Conservation (phyloP, 257 asterid species). For the Nicotiana undulata region DNA sequence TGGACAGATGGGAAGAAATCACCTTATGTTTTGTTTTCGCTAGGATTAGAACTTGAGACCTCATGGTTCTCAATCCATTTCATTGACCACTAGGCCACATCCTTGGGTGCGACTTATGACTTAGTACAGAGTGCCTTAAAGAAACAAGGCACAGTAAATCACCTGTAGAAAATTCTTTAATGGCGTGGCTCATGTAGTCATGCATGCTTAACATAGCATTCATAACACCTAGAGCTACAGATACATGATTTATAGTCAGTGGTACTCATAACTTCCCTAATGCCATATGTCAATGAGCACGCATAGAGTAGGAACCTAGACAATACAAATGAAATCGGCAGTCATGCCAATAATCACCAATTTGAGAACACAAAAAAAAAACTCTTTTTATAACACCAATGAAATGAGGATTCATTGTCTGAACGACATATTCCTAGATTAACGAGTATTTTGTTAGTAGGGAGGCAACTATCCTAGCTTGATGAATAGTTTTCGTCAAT, state of each 20-base stretch:
- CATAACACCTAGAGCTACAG: not conserved
- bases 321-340: not conserved
- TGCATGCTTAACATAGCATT: not conserved
- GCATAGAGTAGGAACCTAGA: not conserved
- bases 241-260: not conserved
- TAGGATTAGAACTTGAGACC: too few species aligned
- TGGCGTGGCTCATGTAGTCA: not conserved
- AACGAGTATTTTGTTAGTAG: not conserved
- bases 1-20: too few species aligned
- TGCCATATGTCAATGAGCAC: conserved; percentile 1
- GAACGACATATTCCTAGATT: not conserved
- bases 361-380: not conserved
- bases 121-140: not conserved
- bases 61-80: too few species aligned
- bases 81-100: too few species aligned
- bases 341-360: conserved; percentile 2
- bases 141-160: not conserved
- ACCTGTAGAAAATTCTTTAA: not conserved
- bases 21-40: too few species aligned
- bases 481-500: not conserved
- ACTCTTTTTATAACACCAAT: not conserved
- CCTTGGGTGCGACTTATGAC: not conserved
- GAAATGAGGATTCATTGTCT: not conserved
- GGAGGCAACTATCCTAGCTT: not conserved
- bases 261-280: not conserved